Evolutionary conservation across 495 filamentous ascomycete species (phyloP), one percentile per base, ranked within the genome.

Genomic region (Neurospora cerealis): DNA sequence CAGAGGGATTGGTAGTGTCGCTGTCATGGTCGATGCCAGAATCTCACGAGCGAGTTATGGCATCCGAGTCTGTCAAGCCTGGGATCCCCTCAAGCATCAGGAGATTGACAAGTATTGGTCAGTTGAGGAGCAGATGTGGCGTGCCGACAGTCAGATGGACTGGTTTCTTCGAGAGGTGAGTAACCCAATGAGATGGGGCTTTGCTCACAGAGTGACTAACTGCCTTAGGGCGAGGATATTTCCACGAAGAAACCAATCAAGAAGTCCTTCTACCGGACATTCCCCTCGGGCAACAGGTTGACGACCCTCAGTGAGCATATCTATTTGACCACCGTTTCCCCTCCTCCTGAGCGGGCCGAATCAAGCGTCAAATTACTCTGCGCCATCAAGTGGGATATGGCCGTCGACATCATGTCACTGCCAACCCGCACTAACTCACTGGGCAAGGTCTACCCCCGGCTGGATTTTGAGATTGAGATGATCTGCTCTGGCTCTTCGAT

Each of bases 1-100:
- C 0, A 54, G 34, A 34, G 39, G 40, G 0, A 40, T 48, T 19
- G 32, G n/a, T 21, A 54, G 40, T 8, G 0, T 17, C n/a, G 15
- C 5, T 0, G 8, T 71, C 15, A n/a, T 24, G 24, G 32, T 71
- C 1, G 39, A 37, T 19, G 32, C 38, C 32, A 46, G 70, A 34
- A 71, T 71, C n/a, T 71, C 70, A 9, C 24, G 70, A 10, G 24
- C 39, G 24, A 71, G 70, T 71, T 71, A 71, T 36, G 70, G 70
- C 7, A 4, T 19, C 39, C 1, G 0, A 2, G 0, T 21, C 1
- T 0, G 0, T 3, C 0, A 24, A 0, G 17, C 4, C 10, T 71
- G 70, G 70, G 17, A 71, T 71, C 21, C n/a, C 19, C 2, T 3
- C 13, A 71, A 9, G 24, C 70, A 71, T 0, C 28, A 24, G 0